These are phyloP conservation scores for Bryopsis sp. DNA, from an alignment of 139 green algal species.

Conservation along the genomic window DNA sequence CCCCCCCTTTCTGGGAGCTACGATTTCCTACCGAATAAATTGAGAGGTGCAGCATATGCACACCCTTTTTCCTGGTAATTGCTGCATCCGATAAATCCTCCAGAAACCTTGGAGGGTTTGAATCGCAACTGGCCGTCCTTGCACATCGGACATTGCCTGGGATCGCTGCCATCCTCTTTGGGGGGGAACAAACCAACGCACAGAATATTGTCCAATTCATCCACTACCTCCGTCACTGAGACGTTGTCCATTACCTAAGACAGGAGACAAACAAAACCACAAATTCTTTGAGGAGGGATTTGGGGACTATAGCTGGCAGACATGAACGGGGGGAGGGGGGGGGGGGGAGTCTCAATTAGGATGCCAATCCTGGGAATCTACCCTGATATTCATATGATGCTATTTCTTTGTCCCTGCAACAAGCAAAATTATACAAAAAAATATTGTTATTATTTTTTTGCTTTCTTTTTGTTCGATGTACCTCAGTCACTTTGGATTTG, in stretches of 20 bases:
- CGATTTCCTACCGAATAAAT: not conserved
- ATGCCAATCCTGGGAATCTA: too few species aligned
- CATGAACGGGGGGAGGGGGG: too few species aligned
- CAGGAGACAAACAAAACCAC: not conserved
- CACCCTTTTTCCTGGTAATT: slow-evolving; percentile 26
- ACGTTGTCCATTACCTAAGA: slow-evolving; percentile 20
- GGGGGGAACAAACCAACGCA: slow-evolving; percentile 32
- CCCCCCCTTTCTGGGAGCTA: not conserved
- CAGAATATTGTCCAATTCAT: slow-evolving; percentile 45
- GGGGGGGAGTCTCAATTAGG: too few species aligned
- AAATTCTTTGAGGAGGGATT: not conserved
- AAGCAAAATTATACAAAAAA: not conserved
- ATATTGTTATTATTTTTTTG: not conserved
- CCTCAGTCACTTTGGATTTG: not conserved
- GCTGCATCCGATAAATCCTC: slow-evolving; percentile 48
- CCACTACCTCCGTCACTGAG: slow-evolving; percentile 43
- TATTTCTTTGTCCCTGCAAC: too few species aligned
- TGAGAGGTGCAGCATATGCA: not conserved
- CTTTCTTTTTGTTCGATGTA: not conserved
- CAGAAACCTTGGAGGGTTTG: slow-evolving; percentile 37
- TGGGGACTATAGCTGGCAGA: not conserved
- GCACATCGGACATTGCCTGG: slow-evolving; percentile 46
- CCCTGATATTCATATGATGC: too few species aligned
- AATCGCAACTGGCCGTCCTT: slow-evolving; percentile 39
- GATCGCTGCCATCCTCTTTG: slow-evolving; percentile 17